These are phyloP conservation scores for Aspergillus sparsus DNA, from an alignment of 495 filamentous ascomycete species.

Conservation along the genomic window DNA sequence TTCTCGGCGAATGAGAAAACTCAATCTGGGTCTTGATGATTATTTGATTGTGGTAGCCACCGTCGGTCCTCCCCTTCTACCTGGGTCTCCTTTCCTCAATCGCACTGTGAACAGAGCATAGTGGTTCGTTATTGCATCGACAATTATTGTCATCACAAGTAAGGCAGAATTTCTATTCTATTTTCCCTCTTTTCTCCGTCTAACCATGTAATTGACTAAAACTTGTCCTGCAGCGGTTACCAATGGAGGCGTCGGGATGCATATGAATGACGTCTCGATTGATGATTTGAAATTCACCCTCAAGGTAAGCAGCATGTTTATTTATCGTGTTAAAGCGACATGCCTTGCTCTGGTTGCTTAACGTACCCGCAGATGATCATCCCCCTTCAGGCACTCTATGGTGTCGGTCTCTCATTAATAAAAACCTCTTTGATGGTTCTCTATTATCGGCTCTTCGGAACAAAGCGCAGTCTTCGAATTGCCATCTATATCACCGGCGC, in stretches of 20 bases:
- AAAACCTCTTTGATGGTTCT: constrained; percentile 26
- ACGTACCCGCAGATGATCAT: constrained; percentile 7
- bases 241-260: background rate
- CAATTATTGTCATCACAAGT: constrained; percentile 4
- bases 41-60: background rate
- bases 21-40: background rate
- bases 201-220: background rate
- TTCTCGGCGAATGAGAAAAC: background rate
- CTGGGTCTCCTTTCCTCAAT: background rate
- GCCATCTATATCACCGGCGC: constrained; percentile 2
- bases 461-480: constrained; percentile 20
- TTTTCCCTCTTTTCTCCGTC: background rate
- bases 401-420: constrained; percentile 17
- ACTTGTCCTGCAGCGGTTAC: background rate
- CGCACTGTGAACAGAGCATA: background rate
- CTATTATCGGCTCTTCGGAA: constrained; percentile 23
- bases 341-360: background rate
- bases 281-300: background rate
- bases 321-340: too few species aligned
- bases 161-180: background rate
- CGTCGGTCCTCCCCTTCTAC: background rate
- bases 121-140: constrained; percentile 5
- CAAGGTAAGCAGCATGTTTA: background rate
- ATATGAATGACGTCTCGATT: background rate
- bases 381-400: constrained; percentile 16